A percentile compares a stretch with the other conserved stretches of the same genome.
Evolutionary conservation across 2,329 filamentous ascomycete species (phyloP).

Genomic region (Cercospora zeae-maydis): DNA sequence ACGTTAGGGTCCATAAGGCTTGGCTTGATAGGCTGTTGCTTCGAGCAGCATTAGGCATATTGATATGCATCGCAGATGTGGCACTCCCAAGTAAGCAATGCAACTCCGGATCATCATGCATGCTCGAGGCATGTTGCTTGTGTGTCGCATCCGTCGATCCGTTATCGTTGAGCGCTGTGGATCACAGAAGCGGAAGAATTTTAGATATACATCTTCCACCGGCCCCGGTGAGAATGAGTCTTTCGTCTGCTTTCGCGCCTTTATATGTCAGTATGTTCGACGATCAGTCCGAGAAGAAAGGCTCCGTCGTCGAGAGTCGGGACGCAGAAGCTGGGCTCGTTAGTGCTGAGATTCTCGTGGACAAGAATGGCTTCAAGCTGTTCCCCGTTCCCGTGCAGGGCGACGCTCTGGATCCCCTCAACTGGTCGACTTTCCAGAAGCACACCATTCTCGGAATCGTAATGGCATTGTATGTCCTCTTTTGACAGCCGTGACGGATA

Average conservation of each 20-base stretch:
- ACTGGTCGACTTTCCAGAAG: constrained; percentile 20
- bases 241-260: background rate
- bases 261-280: constrained; percentile 4
- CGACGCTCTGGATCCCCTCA: constrained; percentile 20
- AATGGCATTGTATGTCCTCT: constrained; percentile 16
- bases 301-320: background rate
- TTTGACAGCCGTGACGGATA: background rate
- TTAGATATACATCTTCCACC: background rate
- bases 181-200: background rate
- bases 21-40: constrained; percentile 12
- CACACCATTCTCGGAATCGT: constrained; percentile 18
- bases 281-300: constrained; percentile 15
- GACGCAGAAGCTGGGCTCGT: constrained; percentile 15
- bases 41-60: background rate
- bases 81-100: background rate
- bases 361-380: constrained; percentile 20
- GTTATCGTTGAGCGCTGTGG: background rate
- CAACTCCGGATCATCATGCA: background rate
- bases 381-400: constrained; percentile 18
- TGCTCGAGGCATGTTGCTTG: background rate
- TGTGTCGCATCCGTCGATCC: background rate
- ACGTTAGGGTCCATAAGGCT: constrained; percentile 8
- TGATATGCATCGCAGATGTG: constrained; percentile 8
- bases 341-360: constrained; percentile 14
- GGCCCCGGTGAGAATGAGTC: background rate